Evolutionary conservation across 169 alveolate genomes (phyloP).

Genomic region (Miamiensis avidus): DNA sequence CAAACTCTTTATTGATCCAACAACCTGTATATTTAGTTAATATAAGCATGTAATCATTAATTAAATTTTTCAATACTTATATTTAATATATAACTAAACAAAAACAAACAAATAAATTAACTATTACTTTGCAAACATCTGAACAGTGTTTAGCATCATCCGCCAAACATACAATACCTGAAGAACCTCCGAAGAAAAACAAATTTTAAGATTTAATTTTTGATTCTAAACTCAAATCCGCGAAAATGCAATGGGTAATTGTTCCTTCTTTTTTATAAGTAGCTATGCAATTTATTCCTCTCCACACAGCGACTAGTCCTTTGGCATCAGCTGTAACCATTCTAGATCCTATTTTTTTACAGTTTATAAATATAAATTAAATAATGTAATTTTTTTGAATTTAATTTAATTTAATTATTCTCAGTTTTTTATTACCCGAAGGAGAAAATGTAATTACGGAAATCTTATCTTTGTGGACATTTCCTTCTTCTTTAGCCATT

Average conservation of each 20-base stretch:
- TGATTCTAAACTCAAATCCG: slow-evolving; percentile 60
- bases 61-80: no score
- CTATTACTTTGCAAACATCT: slow-evolving; percentile 83
- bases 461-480: slow-evolving; percentile 75
- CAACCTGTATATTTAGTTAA: background rate
- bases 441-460: slow-evolving; percentile 65
- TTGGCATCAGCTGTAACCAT: slow-evolving; percentile 84
- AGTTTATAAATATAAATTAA: no score
- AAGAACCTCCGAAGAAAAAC: slow-evolving; percentile 86
- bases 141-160: slow-evolving; percentile 83
- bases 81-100: no score
- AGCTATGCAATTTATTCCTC: slow-evolving; percentile 78
- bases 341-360: slow-evolving; percentile 47
- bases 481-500: slow-evolving; percentile 77
- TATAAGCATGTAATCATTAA: no score
- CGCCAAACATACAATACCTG: slow-evolving; percentile 84
- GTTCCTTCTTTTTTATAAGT: slow-evolving; percentile 65
- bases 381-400: no score
- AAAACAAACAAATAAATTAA: background rate
- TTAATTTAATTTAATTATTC: no score
- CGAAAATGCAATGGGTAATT: slow-evolving; percentile 63
- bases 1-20: slow-evolving; percentile 77
- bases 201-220: slow-evolving; percentile 48
- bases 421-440: slow-evolving; percentile 35
- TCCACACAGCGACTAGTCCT: slow-evolving; percentile 85